Conservation (phyloP, 352 stramenopile genomes). For the Phytophthora sansomeana region DNA sequence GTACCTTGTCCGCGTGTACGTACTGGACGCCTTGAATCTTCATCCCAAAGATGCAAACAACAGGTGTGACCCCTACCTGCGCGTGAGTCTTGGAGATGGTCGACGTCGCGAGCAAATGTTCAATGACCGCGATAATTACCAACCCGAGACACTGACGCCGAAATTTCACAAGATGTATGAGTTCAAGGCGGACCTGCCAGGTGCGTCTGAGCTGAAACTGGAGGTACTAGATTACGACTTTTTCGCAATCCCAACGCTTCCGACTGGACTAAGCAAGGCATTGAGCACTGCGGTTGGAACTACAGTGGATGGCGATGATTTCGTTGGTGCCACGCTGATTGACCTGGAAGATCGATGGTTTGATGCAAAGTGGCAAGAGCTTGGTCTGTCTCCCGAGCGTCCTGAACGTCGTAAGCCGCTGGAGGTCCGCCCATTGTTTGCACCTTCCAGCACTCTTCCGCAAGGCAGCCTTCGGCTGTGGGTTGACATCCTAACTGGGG, state of each 20-base stretch:
- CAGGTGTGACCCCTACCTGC: conserved; percentile 88
- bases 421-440: conserved; percentile 70
- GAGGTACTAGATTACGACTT: conserved; percentile 82
- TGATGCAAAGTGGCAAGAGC: conserved; percentile 82
- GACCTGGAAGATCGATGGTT: conserved; percentile 95
- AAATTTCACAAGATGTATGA: conserved; percentile 94
- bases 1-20: conserved; percentile 90
- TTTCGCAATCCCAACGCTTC: conserved; percentile 66
- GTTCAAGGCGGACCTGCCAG: conserved; percentile 90
- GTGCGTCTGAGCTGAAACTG: conserved; percentile 70
- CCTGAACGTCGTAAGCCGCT: conserved; percentile 63
- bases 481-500: conserved; percentile 90
- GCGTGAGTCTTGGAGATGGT: conserved; percentile 81
- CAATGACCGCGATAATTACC: conserved; percentile 84
- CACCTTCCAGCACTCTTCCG: conserved; percentile 72
- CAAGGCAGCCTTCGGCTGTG: conserved; percentile 84
- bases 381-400: conserved; percentile 49
- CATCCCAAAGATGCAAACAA: conserved; percentile 86
- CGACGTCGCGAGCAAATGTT: conserved; percentile 72
- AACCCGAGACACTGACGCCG: conserved; percentile 73
- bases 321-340: conserved; percentile 93
- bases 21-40: conserved; percentile 84
- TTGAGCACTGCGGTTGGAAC: conserved; percentile 54
- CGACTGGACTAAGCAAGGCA: conserved; percentile 59
- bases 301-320: conserved; percentile 79